Conservation (phyloP, 805 yeast genomes). For the Ogataea wickerhamii region DNA sequence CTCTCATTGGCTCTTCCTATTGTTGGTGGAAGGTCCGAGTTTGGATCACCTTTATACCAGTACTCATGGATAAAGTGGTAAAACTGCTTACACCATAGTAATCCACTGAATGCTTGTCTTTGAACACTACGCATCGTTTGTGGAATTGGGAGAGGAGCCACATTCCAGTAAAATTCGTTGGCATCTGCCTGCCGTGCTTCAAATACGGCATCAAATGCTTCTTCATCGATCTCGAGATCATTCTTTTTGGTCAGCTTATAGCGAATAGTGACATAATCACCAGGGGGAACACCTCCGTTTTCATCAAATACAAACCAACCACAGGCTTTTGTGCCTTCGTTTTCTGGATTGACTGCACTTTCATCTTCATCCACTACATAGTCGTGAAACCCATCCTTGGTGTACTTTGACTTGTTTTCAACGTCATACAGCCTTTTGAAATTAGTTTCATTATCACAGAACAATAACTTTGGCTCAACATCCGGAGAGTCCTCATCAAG, state of each 20-base stretch:
- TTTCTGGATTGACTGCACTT: slow-evolving; percentile 65
- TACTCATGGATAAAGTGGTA: slow-evolving; percentile 81
- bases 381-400: slow-evolving; percentile 92
- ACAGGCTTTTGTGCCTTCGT: slow-evolving; percentile 75
- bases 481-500: slow-evolving; percentile 53
- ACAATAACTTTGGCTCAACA: slow-evolving; percentile 70
- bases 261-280: slow-evolving; percentile 81
- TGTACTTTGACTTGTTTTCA: slow-evolving; percentile 54
- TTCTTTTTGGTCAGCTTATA: slow-evolving; percentile 50
- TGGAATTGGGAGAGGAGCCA: slow-evolving; percentile 79
- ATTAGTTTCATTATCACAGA: slow-evolving; percentile 90
- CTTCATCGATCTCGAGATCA: slow-evolving; percentile 56
- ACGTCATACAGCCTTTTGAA: slow-evolving; percentile 61
- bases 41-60: slow-evolving; percentile 86
- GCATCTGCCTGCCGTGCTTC: slow-evolving; percentile 80
- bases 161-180: slow-evolving; percentile 86
- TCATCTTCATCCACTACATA: slow-evolving; percentile 58
- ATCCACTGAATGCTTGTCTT: slow-evolving; percentile 91
- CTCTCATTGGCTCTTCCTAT: slow-evolving; percentile 81
- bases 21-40: slow-evolving; percentile 71
- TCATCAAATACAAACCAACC: slow-evolving; percentile 81
- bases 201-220: slow-evolving; percentile 64
- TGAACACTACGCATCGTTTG: slow-evolving; percentile 79
- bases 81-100: slow-evolving; percentile 91
- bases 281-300: slow-evolving; percentile 76